Evolutionary conservation across 805 yeast species (phyloP).

Genomic region (Suhomyces prunicola): DNA sequence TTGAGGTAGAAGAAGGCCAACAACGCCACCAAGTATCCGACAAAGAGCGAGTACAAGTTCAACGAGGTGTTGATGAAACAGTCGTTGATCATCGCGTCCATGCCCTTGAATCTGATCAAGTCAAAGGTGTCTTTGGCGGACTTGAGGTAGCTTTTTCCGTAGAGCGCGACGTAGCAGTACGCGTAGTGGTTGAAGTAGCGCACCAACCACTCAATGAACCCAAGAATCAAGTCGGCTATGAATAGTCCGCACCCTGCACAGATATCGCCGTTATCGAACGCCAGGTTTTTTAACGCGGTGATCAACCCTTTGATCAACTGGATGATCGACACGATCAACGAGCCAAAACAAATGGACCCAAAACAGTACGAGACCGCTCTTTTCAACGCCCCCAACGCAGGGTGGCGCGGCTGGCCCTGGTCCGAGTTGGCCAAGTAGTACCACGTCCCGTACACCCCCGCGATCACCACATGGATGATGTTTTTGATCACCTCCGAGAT

Average conservation of each 20-base stretch:
- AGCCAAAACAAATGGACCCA: slow-evolving; percentile 88
- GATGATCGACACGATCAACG: slow-evolving; percentile 65
- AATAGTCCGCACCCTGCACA: slow-evolving; percentile 53
- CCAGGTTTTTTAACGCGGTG: slow-evolving; percentile 49
- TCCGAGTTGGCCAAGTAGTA: slow-evolving; percentile 74
- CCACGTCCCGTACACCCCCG: slow-evolving; percentile 91
- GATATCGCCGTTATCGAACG: slow-evolving; percentile 49
- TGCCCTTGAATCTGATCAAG: slow-evolving; percentile 72
- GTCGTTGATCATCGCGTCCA: slow-evolving; percentile 82
- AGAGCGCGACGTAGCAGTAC: slow-evolving; percentile 79
- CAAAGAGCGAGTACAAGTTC: slow-evolving; percentile 70
- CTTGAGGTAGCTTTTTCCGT: slow-evolving; percentile 71
- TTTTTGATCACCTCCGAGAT: slow-evolving; percentile 81
- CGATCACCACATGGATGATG: slow-evolving; percentile 72
- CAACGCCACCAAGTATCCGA: slow-evolving; percentile 59
- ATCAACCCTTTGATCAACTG: slow-evolving; percentile 62
- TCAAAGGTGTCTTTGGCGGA: slow-evolving; percentile 84
- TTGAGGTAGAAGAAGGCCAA: slow-evolving; percentile 64
- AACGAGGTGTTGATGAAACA: slow-evolving; percentile 76
- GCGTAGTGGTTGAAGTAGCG: slow-evolving; percentile 89
- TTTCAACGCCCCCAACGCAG: slow-evolving; percentile 76
- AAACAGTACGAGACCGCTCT: slow-evolving; percentile 82
- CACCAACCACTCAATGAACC: slow-evolving; percentile 73
- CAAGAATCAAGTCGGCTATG: slow-evolving; percentile 56
- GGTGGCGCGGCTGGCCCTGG: slow-evolving; percentile 74